Conservation (phyloP, 257 asterid genomes). For the Plectranthus barbatus region DNA sequence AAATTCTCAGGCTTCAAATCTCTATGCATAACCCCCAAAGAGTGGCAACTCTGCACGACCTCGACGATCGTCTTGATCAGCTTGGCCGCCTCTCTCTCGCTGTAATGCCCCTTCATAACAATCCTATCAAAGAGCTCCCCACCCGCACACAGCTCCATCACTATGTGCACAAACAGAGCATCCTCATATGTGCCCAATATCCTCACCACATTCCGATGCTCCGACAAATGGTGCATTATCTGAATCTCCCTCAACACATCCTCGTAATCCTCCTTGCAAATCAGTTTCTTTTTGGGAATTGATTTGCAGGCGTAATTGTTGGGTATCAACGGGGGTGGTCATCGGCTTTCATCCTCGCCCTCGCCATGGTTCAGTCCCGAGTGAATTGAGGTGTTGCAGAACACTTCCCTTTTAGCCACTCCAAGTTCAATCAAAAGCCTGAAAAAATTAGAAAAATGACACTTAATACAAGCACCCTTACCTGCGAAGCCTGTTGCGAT, state of each 20-base stretch:
- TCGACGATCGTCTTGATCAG: slow-evolving; percentile 69
- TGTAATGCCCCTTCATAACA: slow-evolving; percentile 72
- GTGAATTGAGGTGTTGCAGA: too few relatives aligned
- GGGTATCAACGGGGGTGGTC: too few relatives aligned
- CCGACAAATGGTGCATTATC: slow-evolving; percentile 63
- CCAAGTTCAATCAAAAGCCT: too few relatives aligned
- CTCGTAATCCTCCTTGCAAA: slow-evolving; percentile 52
- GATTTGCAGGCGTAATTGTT: slow-evolving; percentile 72
- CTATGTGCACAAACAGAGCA: slow-evolving; percentile 56
- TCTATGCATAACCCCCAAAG: slow-evolving; percentile 87
- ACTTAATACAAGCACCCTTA: too few relatives aligned
- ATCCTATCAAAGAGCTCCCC: slow-evolving; percentile 90
- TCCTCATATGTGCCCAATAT: slow-evolving; percentile 78
- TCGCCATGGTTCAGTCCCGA: too few relatives aligned
- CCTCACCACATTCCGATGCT: slow-evolving; percentile 74
- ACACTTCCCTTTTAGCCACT: too few relatives aligned
- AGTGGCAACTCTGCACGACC: slow-evolving; percentile 83
- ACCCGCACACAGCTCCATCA: slow-evolving; percentile 84
- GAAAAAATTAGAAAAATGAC: too few relatives aligned
- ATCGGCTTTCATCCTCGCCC: too few relatives aligned
- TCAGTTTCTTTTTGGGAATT: slow-evolving; percentile 55
- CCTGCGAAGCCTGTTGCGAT: too few relatives aligned
- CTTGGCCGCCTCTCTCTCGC: slow-evolving; percentile 75
- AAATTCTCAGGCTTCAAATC: slow-evolving; percentile 92
- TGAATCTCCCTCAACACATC: slow-evolving; percentile 78